Conservation (phyloP, 371 early-diverging fungal genomes). For the Lichtheimia ornata region DNA sequence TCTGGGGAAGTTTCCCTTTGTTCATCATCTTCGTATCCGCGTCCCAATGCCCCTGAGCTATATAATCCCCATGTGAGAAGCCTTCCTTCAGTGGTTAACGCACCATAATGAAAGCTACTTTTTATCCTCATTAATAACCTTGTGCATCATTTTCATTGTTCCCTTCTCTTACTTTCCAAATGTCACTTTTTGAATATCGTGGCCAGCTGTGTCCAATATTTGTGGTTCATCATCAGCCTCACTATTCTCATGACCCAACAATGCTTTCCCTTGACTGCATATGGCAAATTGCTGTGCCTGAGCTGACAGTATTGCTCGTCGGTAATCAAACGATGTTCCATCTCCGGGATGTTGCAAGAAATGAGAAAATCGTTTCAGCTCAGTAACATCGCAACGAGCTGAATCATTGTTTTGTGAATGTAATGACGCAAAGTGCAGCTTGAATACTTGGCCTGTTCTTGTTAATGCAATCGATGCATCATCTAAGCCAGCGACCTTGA, state of each 20-base stretch:
- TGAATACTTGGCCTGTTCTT: constrained; percentile 12
- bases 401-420: too few relatives aligned
- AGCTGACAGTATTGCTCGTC: constrained; percentile 1
- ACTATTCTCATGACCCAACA: constrained; percentile 7
- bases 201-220: constrained; percentile 1
- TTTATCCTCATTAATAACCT: too few relatives aligned
- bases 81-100: constrained; percentile 33
- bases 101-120: constrained; percentile 39
- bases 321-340: too few relatives aligned
- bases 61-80: constrained; percentile 39
- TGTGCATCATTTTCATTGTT: too few relatives aligned
- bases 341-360: too few relatives aligned
- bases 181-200: constrained; percentile 19
- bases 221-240: constrained; percentile 1
- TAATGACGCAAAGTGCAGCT: neutral
- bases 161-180: constrained; percentile 19
- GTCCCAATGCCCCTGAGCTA: constrained; percentile 39
- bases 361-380: too few relatives aligned
- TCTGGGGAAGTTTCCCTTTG: neutral
- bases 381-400: too few relatives aligned
- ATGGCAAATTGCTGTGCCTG: constrained; percentile 3
- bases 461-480: constrained; percentile 12
- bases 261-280: constrained; percentile 15
- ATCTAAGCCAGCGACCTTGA: constrained; percentile 15
- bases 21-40: constrained; percentile 10